Evolutionary conservation across 768 basidiomycete species (phyloP).

Genomic region (Boletus insuetus): DNA sequence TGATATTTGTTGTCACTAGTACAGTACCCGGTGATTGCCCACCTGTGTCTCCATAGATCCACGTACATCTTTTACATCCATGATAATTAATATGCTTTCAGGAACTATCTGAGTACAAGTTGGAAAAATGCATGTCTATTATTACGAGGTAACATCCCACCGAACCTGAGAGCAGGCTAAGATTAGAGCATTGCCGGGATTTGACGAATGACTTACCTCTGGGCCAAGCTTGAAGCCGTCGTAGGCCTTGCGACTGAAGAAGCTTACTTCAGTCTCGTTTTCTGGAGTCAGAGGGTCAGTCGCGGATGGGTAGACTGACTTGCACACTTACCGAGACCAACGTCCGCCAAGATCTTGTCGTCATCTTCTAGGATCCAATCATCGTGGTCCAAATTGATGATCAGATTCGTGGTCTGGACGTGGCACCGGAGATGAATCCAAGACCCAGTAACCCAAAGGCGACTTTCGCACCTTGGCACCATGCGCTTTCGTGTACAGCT

Average conservation of each 20-base stretch:
- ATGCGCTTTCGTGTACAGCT: constrained; percentile 92
- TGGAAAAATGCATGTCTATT: background rate
- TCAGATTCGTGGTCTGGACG: constrained; percentile 87
- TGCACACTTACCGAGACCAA: constrained; percentile 69
- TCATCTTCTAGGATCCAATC: constrained; percentile 86
- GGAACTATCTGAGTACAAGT: constrained; percentile 1
- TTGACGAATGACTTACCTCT: constrained; percentile 45
- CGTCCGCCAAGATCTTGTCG: constrained; percentile 56
- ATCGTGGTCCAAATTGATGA: constrained; percentile 96
- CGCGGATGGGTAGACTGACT: background rate
- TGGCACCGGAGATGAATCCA: background rate
- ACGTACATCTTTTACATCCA: constrained; percentile 27
- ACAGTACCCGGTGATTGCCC: constrained; percentile 24
- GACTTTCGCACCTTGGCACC: constrained; percentile 71
- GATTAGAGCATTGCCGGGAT: background rate
- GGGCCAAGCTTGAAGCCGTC: constrained; percentile 82
- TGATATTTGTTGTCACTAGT: constrained; percentile 20
- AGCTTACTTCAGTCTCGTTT: constrained; percentile 93
- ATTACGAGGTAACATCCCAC: constrained; percentile 26
- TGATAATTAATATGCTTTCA: constrained; percentile 28
- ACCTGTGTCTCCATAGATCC: constrained; percentile 29
- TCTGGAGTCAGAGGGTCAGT: constrained; percentile 45
- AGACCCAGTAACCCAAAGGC: background rate
- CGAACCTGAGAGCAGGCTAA: constrained; percentile 17
- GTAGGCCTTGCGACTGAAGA: constrained; percentile 80